Base-by-base conservation (phyloP, 352 stramenopile species). In the Albugo laibachii region DNA sequence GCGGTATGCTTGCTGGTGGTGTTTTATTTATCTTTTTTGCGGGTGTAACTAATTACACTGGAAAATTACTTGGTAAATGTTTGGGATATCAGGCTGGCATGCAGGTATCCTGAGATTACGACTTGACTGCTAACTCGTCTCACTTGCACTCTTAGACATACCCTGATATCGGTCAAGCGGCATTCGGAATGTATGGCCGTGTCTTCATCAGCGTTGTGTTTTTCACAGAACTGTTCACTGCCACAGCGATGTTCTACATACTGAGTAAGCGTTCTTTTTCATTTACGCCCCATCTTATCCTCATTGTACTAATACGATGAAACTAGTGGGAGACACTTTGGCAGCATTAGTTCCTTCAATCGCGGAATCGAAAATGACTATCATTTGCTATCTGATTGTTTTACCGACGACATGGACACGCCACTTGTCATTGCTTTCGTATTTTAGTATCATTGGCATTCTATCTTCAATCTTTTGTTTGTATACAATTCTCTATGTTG, bases 1-100 rank as follows among this genome's bases (percentile, higher is more conserved):
- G 69, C 16, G 79, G 79, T 8, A 69, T 76, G 58, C 50, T 80
- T 24, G 58, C 86, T n/a, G 76, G 76, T 15, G 52, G 62, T 1
- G 66, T 66, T 44, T 69, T 92, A 21, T 83, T 92, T 38, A 54
- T 86, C 46, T 86, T 88, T 58, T 83, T 92, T 45, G 75, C 67
- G 41, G 40, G 83, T n/a, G 65, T 85, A 48, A 88, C 79, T 15
- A 92, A 88, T 58, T 67, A 88, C 59, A 89, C 79, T 15, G 79
- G 62, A 53, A 88, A 88, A 48, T 55, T 92, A 13, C 58, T 92
- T 15, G 79, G 79, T 45, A 70, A 76, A 38, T 87, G 74, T 47
- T 61, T 92, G 36, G 61, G 75, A 46, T 83, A 84, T 51, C 68
- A 91, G 58, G 66, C 82, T 35, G 68, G 74, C 51, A 88, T 92